Conservation (phyloP, 768 basidiomycete species). For the Leccinum boreale region DNA sequence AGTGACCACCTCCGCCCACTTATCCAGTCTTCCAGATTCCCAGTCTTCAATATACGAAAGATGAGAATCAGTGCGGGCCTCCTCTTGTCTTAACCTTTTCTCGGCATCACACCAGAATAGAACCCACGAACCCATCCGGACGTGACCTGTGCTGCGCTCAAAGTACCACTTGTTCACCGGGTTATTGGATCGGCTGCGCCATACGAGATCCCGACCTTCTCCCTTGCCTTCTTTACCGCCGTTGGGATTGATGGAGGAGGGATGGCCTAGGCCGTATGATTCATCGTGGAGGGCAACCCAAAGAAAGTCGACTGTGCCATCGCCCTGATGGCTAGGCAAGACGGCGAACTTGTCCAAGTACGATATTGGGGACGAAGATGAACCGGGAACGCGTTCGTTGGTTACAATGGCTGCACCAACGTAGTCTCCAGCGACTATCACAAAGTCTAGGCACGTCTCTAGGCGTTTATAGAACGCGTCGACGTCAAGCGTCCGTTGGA, state of each 20-base stretch:
- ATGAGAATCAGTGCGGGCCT: conserved; percentile 59
- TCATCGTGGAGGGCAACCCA: conserved; percentile 99
- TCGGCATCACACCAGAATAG: conserved; percentile 99
- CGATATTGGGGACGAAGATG: conserved; percentile 51
- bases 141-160: conserved; percentile 89
- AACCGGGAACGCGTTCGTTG: conserved; percentile 42
- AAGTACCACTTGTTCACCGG: conserved; percentile 99
- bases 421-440: conserved; percentile 93
- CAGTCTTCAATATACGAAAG: conserved; percentile 73
- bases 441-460: conserved; percentile 77
- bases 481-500: conserved; percentile 68
- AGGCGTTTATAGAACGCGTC: conserved; percentile 78
- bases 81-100: conserved; percentile 70
- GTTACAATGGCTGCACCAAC: conserved; percentile 94
- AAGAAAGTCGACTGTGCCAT: conserved; percentile 98
- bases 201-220: conserved; percentile 91
- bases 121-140: conserved; percentile 83
- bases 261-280: conserved; percentile 92
- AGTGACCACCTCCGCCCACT: conserved; percentile 66
- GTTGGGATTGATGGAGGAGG: conserved; percentile 92
- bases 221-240: conserved; percentile 89
- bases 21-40: conserved; percentile 66
- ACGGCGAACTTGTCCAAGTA: conserved; percentile 99
- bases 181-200: conserved; percentile 91
- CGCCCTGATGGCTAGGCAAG: conserved; percentile 90